phyloP scores from a whole-genome alignment of 805 yeast genomes.

The Monosporozyma unispora region DNA sequence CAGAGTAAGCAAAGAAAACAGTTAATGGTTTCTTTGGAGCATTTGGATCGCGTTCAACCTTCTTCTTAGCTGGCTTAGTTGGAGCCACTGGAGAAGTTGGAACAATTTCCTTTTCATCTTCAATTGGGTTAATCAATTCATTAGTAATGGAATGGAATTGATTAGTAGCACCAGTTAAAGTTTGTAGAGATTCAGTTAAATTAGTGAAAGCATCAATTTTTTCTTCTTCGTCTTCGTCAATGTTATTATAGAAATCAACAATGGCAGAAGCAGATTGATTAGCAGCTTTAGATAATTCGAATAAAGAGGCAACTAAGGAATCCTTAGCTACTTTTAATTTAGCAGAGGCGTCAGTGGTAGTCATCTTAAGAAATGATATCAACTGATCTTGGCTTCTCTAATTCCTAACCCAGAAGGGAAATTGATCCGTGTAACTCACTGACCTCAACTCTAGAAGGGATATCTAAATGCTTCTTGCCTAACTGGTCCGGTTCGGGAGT shows the following conservation, averaged over 20 bases:
- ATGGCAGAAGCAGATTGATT: slow-evolving; percentile 75
- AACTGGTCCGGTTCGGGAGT: neutral
- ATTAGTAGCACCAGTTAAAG: slow-evolving; percentile 32
- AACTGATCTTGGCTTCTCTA: neutral
- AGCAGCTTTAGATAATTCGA: slow-evolving; percentile 80
- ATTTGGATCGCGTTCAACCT: slow-evolving; percentile 69
- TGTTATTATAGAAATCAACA: slow-evolving; percentile 60
- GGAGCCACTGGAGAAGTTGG: slow-evolving; percentile 9
- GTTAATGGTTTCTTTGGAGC: slow-evolving; percentile 95
- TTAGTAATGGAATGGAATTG: slow-evolving; percentile 24
- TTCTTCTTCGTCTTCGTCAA: slow-evolving; percentile 39
- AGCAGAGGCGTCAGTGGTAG: slow-evolving; percentile 23
- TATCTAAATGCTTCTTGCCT: neutral
- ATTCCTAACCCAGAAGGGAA: neutral
- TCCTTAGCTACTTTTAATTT: slow-evolving; percentile 33
- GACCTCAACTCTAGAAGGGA: neutral
- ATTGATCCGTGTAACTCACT: neutral
- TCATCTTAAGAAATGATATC: slow-evolving; percentile 11
- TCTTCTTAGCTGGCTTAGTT: slow-evolving; percentile 33
- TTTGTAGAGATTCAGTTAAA: slow-evolving; percentile 35
- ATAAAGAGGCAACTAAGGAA: slow-evolving; percentile 63
- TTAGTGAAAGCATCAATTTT: slow-evolving; percentile 38
- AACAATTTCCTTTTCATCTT: slow-evolving; percentile 24
- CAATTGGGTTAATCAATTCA: slow-evolving; percentile 28
- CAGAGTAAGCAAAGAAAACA: slow-evolving; percentile 71